A percentile compares a stretch with the other conserved stretches of the same genome.
Conservation (phyloP, 352 stramenopile species). For the Phytophthora nicotianae region DNA sequence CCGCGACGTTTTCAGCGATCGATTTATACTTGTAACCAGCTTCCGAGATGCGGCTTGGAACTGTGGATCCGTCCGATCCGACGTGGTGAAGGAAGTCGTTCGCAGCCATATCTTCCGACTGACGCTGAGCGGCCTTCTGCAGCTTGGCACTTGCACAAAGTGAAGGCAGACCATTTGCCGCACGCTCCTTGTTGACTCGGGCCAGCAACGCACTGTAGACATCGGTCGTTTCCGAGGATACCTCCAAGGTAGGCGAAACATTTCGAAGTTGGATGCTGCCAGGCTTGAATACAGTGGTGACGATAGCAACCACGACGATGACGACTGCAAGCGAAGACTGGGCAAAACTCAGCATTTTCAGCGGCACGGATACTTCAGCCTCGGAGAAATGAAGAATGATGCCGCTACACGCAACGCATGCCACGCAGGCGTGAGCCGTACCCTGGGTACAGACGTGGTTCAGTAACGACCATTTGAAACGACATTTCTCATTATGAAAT, state of each 20-base stretch:
- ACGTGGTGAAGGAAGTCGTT: slow-evolving; percentile 48
- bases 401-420: not conserved
- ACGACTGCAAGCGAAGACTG: slow-evolving; percentile 14
- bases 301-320: slow-evolving; percentile 11
- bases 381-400: slow-evolving; percentile 13
- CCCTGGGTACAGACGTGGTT: too few relatives aligned
- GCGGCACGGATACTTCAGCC: not conserved
- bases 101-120: slow-evolving; percentile 34
- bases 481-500: slow-evolving; percentile 1
- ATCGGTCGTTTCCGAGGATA: slow-evolving; percentile 12
- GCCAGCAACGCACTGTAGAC: slow-evolving; percentile 31
- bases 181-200: slow-evolving; percentile 45
- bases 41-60: slow-evolving; percentile 33
- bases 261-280: slow-evolving; percentile 1
- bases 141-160: slow-evolving; percentile 40
- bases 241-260: not conserved
- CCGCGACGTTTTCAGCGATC: slow-evolving; percentile 43
- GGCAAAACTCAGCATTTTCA: slow-evolving; percentile 3
- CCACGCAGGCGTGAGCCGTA: too few relatives aligned
- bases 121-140: slow-evolving; percentile 12
- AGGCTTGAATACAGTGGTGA: slow-evolving; percentile 1
- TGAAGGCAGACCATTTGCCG: slow-evolving; percentile 28
- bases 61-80: slow-evolving; percentile 38
- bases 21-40: slow-evolving; percentile 47
- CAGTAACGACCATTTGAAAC: slow-evolving; percentile 7